These are phyloP conservation scores for Penstemon newberryi DNA, from an alignment of 257 asterid species.

Conservation along the genomic window DNA sequence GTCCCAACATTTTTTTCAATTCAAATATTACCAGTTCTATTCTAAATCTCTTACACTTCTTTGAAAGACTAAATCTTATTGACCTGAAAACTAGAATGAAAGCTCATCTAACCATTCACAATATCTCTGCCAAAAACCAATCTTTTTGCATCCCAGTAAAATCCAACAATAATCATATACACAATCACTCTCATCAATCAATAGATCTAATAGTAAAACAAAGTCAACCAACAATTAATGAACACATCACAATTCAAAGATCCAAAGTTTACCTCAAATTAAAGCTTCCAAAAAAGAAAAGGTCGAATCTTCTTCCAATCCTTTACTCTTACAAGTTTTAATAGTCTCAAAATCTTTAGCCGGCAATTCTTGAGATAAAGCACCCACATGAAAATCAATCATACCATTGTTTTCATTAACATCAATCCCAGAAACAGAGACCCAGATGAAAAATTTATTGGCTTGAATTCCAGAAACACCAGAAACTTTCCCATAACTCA, in stretches of 20 bases:
- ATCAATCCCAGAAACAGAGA: slow-evolving; percentile 58
- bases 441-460: slow-evolving; percentile 62
- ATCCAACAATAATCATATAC: no score
- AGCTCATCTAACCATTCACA: no score
- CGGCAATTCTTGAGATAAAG: slow-evolving; percentile 52
- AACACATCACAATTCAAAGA: not conserved
- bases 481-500: slow-evolving; percentile 52
- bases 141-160: no score
- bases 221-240: no score
- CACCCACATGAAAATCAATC: slow-evolving; percentile 66
- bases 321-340: slow-evolving; percentile 48
- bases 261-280: slow-evolving; percentile 45
- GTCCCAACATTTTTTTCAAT: no score
- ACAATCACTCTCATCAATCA: no score
- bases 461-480: slow-evolving; percentile 76
- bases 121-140: no score
- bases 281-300: slow-evolving; percentile 26
- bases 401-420: slow-evolving; percentile 39
- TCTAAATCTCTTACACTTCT: no score
- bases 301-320: slow-evolving; percentile 24
- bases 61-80: no score
- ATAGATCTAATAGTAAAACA: no score
- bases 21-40: no score
- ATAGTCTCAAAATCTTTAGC: slow-evolving; percentile 49
- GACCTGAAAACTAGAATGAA: no score